Conservation (phyloP, 106 monocot genomes). For the Posidonia australis region DNA sequence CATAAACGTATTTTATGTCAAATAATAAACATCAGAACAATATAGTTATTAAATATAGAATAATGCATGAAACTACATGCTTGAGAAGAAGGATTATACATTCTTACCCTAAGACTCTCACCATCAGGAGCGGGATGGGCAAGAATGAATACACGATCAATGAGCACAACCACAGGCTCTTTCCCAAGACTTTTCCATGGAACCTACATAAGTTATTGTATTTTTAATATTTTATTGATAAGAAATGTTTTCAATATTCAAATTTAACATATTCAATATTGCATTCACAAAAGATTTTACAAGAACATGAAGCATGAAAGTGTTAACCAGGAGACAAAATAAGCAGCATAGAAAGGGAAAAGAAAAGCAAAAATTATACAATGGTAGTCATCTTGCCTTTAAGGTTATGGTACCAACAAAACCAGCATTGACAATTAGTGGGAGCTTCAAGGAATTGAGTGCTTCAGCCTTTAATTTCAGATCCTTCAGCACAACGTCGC, state of each 20-base stretch:
- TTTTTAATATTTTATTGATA: background rate
- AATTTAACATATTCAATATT: too few relatives aligned
- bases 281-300: too few relatives aligned
- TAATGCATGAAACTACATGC: too few relatives aligned
- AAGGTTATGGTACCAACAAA: conserved; percentile 96
- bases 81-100: too few relatives aligned
- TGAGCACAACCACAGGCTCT: conserved; percentile 89
- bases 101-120: conserved; percentile 54
- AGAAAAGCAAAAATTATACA: too few relatives aligned
- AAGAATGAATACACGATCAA: conserved; percentile 90
- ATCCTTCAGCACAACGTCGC: conserved; percentile 90
- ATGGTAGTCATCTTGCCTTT: conserved; percentile 43
- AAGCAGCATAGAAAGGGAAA: too few relatives aligned
- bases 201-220: conserved; percentile 33
- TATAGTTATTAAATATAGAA: too few relatives aligned
- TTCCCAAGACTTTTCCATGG: conserved; percentile 99
- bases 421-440: conserved; percentile 82
- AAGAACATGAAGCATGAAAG: too few relatives aligned
- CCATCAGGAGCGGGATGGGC: conserved; percentile 85
- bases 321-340: too few relatives aligned
- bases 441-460: conserved; percentile 83
- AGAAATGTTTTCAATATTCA: too few relatives aligned
- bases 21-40: too few relatives aligned
- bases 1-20: background rate
- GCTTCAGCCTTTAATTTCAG: conserved; percentile 95